Evolutionary conservation across 2,329 filamentous ascomycete genomes (phyloP), one percentile per base, ranked within the genome.

Genomic region (Alternaria dauci): DNA sequence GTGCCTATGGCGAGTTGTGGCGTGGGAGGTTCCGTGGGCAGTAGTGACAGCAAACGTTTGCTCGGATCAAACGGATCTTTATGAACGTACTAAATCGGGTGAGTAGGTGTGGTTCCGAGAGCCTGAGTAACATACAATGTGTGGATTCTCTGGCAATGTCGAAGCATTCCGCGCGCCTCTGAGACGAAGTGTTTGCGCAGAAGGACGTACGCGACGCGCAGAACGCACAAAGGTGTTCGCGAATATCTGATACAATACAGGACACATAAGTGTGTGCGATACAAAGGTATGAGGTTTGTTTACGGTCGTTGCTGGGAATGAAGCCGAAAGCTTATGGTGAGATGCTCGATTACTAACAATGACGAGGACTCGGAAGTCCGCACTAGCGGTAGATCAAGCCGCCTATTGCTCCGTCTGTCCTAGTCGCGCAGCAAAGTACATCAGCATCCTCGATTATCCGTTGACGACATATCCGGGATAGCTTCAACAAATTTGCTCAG

Each of bases 1-100:
- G 82, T 81, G 61, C 87, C 87, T 56, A 89, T 82, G 20, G 86
- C 82, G 48, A 89, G 80, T 16, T 83, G 78, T 6, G 79, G 73
- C 20, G 80, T 86, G 8, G 86, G 83, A 2, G 87, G 86, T 7
- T 80, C 74, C 5, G 83, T 84, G 3, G 86, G 80, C 11, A 89
- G 80, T 52, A 88, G 81, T n/a, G 86, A 84, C 23, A 89, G 81
- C 58, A 87, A 74, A 56, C 84, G 80, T 38, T 72, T 77, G 63
- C 66, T 71, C 50, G 71, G 72, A 58, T 78, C 73, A 61, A 65
- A 62, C n/a, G 81, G 76, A 61, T 82, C 77, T 26, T 80, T 76
- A 71, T 85, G 84, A 18, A 84, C 78, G 68, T 86, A 87, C 83
- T 85, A 60, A 4, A 34, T 4, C 20, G 14, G 4, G 30, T 68